Conservation (phyloP, 768 basidiomycete species). For the Tylopilus subfusipes region DNA sequence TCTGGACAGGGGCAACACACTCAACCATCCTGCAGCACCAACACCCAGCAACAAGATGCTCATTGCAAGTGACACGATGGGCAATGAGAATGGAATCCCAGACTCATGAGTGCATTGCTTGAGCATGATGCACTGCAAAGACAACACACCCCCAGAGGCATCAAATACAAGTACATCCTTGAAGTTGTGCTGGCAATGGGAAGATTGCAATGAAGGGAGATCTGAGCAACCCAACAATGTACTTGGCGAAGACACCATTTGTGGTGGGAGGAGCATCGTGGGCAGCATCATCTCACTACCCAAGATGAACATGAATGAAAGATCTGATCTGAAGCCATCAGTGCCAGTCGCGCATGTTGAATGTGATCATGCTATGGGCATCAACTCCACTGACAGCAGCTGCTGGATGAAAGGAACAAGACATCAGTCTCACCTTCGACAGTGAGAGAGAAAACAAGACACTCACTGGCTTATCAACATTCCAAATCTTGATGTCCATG, state of each 20-base stretch:
- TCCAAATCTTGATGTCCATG: constrained; percentile 53
- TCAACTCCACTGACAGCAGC: constrained; percentile 49
- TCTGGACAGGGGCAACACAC: constrained; percentile 26
- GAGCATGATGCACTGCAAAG: constrained; percentile 50
- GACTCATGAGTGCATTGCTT: constrained; percentile 34
- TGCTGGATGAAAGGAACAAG: constrained; percentile 34
- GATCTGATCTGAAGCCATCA: constrained; percentile 35
- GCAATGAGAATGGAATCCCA: constrained; percentile 24
- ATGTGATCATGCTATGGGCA: constrained; percentile 55
- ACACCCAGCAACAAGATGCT: constrained; percentile 61
- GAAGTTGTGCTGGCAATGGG: constrained; percentile 41
- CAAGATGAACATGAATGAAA: constrained; percentile 55
- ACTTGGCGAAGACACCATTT: constrained; percentile 24
- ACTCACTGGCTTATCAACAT: constrained; percentile 47
- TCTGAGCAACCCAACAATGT: constrained; percentile 30
- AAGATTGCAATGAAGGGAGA: constrained; percentile 28
- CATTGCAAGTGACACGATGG: constrained; percentile 38
- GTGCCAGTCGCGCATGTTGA: constrained; percentile 27
- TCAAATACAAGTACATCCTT: constrained; percentile 73
- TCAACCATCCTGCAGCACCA: constrained; percentile 40
- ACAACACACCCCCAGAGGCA: constrained; percentile 50
- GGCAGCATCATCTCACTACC: constrained; percentile 35
- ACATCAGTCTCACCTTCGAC: background rate
- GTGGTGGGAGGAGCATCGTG: constrained; percentile 35
- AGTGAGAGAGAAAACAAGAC: background rate